These are phyloP conservation scores for Heliamphora exappendiculata DNA, from an alignment of 148 eudicot genomes.

Conservation along the genomic window DNA sequence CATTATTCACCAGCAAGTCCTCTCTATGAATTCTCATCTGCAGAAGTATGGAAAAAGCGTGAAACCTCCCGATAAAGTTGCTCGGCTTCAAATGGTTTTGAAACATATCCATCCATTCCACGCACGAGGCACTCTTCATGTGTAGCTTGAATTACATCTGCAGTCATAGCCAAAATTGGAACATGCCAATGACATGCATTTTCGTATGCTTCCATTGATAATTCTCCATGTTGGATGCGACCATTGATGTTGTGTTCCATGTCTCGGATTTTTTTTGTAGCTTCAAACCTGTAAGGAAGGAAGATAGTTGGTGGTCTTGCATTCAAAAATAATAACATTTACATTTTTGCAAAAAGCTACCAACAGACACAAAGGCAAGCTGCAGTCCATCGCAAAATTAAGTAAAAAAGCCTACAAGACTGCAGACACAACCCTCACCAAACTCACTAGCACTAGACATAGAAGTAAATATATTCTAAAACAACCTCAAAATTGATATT, in stretches of 20 bases:
- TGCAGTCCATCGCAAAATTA: no score
- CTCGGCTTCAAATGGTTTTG: slow-evolving; percentile 93
- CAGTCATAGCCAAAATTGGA: slow-evolving; percentile 93
- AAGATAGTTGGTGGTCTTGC: background rate
- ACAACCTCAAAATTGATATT: background rate
- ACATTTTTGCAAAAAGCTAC: no score
- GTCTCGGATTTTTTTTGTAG: slow-evolving; percentile 66
- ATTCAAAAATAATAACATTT: background rate
- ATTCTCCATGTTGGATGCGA: slow-evolving; percentile 25
- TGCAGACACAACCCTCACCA: background rate
- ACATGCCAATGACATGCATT: slow-evolving; percentile 61
- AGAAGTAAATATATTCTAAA: no score
- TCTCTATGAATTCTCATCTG: slow-evolving; percentile 29
- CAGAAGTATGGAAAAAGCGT: slow-evolving; percentile 41
- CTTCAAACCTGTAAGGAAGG: slow-evolving; percentile 60
- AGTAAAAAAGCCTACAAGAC: background rate
- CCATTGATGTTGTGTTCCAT: slow-evolving; percentile 29
- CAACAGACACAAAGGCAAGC: no score
- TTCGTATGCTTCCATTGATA: slow-evolving; percentile 14
- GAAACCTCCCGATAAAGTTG: slow-evolving; percentile 84
- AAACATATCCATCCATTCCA: slow-evolving; percentile 96
- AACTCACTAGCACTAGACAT: background rate
- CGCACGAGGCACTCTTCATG: slow-evolving; percentile 66
- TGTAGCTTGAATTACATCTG: slow-evolving; percentile 93
- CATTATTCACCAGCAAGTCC: background rate